Percentiles rank a stretch among this genome's conserved stretches.
These are phyloP conservation scores for Cronartium ribicola DNA, from an alignment of 1,284 basidiomycete genomes.

Conservation along the genomic window DNA sequence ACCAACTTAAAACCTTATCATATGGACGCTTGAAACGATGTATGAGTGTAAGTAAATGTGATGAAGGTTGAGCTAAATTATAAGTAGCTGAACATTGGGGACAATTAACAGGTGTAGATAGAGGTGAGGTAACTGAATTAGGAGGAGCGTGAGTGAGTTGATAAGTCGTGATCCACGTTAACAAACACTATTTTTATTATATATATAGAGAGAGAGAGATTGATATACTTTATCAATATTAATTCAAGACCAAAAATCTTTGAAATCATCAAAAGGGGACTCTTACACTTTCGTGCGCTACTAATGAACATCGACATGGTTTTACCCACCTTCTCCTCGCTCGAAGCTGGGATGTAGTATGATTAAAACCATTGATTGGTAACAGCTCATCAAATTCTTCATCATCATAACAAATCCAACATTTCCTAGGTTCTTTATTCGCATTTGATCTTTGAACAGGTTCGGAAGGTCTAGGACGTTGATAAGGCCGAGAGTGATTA, in stretches of 20 bases:
- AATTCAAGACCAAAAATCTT: not conserved
- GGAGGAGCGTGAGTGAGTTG: slow-evolving; percentile 31
- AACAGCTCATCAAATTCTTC: slow-evolving; percentile 1
- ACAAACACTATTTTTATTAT: slow-evolving; percentile 19
- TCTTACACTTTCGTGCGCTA: slow-evolving; percentile 33
- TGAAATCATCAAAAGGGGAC: not conserved
- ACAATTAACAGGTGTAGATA: slow-evolving; percentile 29
- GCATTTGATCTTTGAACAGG: not conserved
- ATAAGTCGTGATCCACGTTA: slow-evolving; percentile 41
- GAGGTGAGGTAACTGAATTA: slow-evolving; percentile 22
- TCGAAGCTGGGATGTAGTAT: not conserved
- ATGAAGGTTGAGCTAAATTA: slow-evolving; percentile 23
- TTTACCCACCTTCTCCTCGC: slow-evolving; percentile 25
- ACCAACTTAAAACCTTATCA: slow-evolving; percentile 20
- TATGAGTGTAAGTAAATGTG: slow-evolving; percentile 12
- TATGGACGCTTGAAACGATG: slow-evolving; percentile 31
- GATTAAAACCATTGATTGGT: not conserved
- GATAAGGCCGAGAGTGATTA: not conserved
- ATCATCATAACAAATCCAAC: slow-evolving; percentile 41
- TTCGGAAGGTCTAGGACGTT: not conserved
- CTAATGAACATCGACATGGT: slow-evolving; percentile 33
- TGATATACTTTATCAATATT: not conserved
- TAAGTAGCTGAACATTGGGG: slow-evolving; percentile 33
- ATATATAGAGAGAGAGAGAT: not conserved
- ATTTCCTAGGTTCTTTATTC: slow-evolving; percentile 15